Percentiles rank a stretch among this genome's conserved stretches.
Conservation (phyloP, 2,329 filamentous ascomycete species). For the Ophiostoma pallidulum region DNA sequence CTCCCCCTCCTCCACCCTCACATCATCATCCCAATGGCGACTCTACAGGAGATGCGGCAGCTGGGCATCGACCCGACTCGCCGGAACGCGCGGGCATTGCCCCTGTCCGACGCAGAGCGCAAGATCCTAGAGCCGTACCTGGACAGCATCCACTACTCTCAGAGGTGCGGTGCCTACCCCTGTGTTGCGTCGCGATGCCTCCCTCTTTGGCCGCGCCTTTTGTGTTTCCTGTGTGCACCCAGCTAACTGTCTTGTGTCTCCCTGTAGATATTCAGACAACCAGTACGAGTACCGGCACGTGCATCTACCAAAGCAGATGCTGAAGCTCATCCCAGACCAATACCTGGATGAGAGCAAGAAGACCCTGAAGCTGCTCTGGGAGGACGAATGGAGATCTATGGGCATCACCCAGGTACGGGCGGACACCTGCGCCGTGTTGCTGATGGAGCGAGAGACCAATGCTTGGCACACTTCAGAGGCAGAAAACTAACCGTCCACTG, state of each 20-base stretch:
- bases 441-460: background rate
- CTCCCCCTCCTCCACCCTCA: background rate
- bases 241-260: too few species aligned
- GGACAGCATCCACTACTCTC: constrained; percentile 89
- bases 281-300: constrained; percentile 97
- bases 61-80: constrained; percentile 68
- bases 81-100: constrained; percentile 77
- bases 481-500: background rate
- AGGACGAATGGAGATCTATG: constrained; percentile 94
- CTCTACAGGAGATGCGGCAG: constrained; percentile 18
- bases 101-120: constrained; percentile 71
- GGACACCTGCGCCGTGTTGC: background rate
- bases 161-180: constrained; percentile 46
- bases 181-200: too few species aligned
- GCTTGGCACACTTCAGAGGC: background rate
- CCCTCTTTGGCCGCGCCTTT: too few species aligned
- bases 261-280: constrained; percentile 74
- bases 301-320: constrained; percentile 94
- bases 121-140: constrained; percentile 82
- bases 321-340: constrained; percentile 91
- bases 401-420: constrained; percentile 83
- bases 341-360: constrained; percentile 56
- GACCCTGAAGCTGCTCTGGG: constrained; percentile 92
- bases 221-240: too few species aligned
- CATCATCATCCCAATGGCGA: constrained; percentile 13